Conservation (phyloP, 2,329 filamentous ascomycete genomes). For the Cercospora berteroae region DNA sequence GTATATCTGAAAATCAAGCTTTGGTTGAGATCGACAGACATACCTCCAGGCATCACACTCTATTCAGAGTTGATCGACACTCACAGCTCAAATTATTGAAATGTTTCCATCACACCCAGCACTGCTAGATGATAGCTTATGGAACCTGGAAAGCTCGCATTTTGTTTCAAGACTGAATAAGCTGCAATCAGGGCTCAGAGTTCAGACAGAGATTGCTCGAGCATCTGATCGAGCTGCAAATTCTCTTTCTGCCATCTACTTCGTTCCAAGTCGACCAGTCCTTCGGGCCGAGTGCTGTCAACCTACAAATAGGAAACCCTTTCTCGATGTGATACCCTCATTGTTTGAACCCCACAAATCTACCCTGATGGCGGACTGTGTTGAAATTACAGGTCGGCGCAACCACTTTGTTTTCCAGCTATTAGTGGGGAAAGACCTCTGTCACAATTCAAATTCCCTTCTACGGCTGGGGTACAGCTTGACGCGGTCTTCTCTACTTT, state of each 20-base stretch:
- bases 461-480: background rate
- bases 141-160: background rate
- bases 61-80: background rate
- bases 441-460: background rate
- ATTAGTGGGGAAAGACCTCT: background rate
- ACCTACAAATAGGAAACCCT: background rate
- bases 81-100: background rate
- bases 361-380: background rate
- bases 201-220: background rate
- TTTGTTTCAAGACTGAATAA: background rate
- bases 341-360: background rate
- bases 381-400: background rate
- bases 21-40: slow-evolving; percentile 10
- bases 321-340: background rate
- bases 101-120: background rate
- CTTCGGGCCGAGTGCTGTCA: background rate
- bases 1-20: slow-evolving; percentile 6
- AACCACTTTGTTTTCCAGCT: background rate
- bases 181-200: background rate
- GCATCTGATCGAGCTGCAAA: background rate
- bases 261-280: background rate
- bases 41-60: background rate
- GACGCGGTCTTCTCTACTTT: background rate
- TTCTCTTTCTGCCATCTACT: background rate
- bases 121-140: background rate